Evolutionary conservation across 2,329 filamentous ascomycete genomes (phyloP).

Genomic region (Fusarium pseudocircinatum): DNA sequence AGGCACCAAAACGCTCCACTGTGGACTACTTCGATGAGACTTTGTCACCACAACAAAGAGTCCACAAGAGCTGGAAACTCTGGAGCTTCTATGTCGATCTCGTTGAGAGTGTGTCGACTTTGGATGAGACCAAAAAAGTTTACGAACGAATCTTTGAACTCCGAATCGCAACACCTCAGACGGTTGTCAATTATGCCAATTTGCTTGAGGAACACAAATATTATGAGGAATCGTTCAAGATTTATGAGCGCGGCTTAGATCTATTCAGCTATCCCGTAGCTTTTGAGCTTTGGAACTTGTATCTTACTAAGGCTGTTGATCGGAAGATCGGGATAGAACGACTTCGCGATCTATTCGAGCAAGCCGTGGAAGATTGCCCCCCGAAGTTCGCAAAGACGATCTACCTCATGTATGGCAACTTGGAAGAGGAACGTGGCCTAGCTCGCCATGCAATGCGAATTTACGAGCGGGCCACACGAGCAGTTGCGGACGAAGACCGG

Average conservation of each 20-base stretch:
- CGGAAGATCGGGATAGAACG: slow-evolving; percentile 96
- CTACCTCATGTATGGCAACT: slow-evolving; percentile 97
- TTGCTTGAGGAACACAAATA: slow-evolving; percentile 94
- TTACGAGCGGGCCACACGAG: slow-evolving; percentile 94
- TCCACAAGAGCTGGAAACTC: slow-evolving; percentile 99
- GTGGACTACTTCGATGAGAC: slow-evolving; percentile 99
- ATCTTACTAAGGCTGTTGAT: slow-evolving; percentile 96
- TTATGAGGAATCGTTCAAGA: slow-evolving; percentile 96
- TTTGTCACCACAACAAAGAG: slow-evolving; percentile 90
- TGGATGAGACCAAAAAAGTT: slow-evolving; percentile 92
- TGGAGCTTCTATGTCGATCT: slow-evolving; percentile 99
- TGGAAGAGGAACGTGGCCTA: slow-evolving; percentile 94
- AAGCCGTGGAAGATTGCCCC: slow-evolving; percentile 93
- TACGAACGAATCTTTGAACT: slow-evolving; percentile 99
- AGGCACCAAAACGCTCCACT: slow-evolving; percentile 95
- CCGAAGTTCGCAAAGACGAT: slow-evolving; percentile 95
- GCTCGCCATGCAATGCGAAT: slow-evolving; percentile 98
- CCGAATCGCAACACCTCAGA: slow-evolving; percentile 96
- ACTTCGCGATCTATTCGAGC: slow-evolving; percentile 93
- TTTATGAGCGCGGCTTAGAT: slow-evolving; percentile 94
- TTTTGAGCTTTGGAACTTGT: slow-evolving; percentile 98
- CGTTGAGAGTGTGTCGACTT: slow-evolving; percentile 89
- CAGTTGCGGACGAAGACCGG: slow-evolving; percentile 92
- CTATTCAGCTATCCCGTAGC: slow-evolving; percentile 99
- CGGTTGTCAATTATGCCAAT: slow-evolving; percentile 98